Conservation (phyloP, 805 yeast species). For the Starmerella sp. region DNA sequence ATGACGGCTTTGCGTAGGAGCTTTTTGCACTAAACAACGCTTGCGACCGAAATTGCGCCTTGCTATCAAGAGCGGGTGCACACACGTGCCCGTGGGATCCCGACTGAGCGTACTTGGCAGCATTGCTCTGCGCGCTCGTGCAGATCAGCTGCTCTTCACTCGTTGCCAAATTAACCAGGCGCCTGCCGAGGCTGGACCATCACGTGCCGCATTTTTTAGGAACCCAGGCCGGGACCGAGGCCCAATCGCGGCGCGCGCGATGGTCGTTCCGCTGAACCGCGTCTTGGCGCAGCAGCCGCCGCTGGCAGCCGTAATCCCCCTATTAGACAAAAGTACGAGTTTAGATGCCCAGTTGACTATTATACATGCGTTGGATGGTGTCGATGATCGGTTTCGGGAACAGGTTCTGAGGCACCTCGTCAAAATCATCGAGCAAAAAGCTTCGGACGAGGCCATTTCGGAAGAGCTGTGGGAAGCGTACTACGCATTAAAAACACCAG, state of each 20-base stretch:
- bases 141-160: no score
- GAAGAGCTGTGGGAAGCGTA: conserved; percentile 18
- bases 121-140: no score
- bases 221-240: neutral
- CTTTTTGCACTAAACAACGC: no score
- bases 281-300: conserved; percentile 15
- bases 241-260: neutral
- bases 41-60: no score
- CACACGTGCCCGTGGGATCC: no score
- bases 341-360: conserved; percentile 1
- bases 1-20: neutral
- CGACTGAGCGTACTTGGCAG: no score
- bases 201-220: neutral
- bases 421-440: neutral
- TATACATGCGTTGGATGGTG: neutral
- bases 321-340: neutral
- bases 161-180: no score
- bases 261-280: conserved; percentile 9
- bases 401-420: conserved; percentile 7
- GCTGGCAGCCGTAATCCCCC: conserved; percentile 7
- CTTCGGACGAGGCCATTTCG: conserved; percentile 5
- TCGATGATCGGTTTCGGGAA: conserved; percentile 2
- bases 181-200: neutral
- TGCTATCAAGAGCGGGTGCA: no score
- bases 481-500: conserved; percentile 11